phyloP scores from a whole-genome alignment of 2,329 filamentous ascomycete genomes.

The Claviceps quebecensis region DNA sequence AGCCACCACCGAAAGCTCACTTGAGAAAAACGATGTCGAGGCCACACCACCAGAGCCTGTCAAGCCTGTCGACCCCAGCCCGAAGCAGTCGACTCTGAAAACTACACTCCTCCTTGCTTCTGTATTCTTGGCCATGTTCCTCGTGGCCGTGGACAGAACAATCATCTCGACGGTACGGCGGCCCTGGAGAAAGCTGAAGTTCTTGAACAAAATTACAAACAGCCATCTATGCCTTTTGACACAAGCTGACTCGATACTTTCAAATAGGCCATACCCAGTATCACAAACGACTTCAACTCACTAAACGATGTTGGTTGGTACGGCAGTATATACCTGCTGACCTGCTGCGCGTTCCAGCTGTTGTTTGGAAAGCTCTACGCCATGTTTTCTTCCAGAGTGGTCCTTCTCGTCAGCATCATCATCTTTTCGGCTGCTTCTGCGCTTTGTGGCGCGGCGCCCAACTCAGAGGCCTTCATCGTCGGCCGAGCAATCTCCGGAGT shows the following conservation, averaged over 20 bases:
- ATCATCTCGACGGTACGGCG: slow-evolving; percentile 1
- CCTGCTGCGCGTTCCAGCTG: slow-evolving; percentile 29
- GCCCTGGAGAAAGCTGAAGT: neutral
- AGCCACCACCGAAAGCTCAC: neutral
- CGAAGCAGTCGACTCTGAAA: neutral
- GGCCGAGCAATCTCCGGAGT: slow-evolving; percentile 33
- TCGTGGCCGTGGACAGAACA: neutral
- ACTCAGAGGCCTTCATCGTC: slow-evolving; percentile 33
- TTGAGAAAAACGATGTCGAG: neutral
- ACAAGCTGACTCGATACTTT: neutral
- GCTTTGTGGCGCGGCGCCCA: slow-evolving; percentile 33
- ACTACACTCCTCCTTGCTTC: neutral
- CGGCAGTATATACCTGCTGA: slow-evolving; percentile 46
- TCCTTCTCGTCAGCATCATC: slow-evolving; percentile 24
- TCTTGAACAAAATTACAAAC: too few species aligned
- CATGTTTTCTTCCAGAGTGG: neutral
- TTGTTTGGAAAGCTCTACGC: neutral
- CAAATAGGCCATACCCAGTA: slow-evolving; percentile 30
- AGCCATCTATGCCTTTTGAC: too few species aligned
- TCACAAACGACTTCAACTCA: slow-evolving; percentile 41
- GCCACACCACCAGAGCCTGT: neutral
- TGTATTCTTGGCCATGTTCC: neutral
- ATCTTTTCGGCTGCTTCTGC: slow-evolving; percentile 41
- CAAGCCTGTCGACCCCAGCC: neutral
- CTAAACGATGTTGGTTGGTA: slow-evolving; percentile 51